phyloP scores from a whole-genome alignment of 345 rosid genomes.

The Mercurialis annua region DNA sequence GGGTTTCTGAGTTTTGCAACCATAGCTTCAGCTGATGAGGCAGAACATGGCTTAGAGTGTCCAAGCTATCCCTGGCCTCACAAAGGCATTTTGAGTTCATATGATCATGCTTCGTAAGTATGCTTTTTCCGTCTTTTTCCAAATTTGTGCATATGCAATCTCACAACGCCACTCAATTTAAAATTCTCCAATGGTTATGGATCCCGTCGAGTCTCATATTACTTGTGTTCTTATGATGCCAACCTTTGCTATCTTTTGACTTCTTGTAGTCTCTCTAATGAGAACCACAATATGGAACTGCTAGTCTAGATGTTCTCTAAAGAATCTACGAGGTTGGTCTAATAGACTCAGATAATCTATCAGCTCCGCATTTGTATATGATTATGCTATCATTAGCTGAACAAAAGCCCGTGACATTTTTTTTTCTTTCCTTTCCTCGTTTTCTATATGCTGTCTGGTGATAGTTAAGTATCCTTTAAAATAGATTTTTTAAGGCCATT shows the following conservation, averaged over 20 bases:
- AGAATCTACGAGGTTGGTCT: neutral
- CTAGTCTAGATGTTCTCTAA: neutral
- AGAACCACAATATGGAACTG: slow-evolving; percentile 3
- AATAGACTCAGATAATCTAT: neutral
- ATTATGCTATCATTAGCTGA: neutral
- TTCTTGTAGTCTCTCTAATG: neutral
- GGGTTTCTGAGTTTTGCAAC: slow-evolving; percentile 77
- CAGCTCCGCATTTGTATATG: neutral
- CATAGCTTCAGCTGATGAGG: slow-evolving; percentile 80
- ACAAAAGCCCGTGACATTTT: neutral
- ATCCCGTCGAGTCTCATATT: neutral
- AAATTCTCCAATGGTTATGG: neutral
- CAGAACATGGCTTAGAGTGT: slow-evolving; percentile 85
- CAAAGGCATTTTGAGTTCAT: slow-evolving; percentile 90
- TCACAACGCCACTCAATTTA: neutral
- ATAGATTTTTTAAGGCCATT: neutral
- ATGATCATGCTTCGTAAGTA: slow-evolving; percentile 98
- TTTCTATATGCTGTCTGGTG: neutral
- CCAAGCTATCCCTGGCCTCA: slow-evolving; percentile 99
- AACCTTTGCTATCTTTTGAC: neutral
- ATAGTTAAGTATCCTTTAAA: neutral
- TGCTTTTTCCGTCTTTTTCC: slow-evolving; percentile 13
- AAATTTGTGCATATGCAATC: neutral
- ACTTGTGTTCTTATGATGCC: neutral
- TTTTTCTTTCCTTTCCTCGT: neutral